Base-by-base conservation (phyloP, 257 asterid genomes). In the Solanum chilense region DNA sequence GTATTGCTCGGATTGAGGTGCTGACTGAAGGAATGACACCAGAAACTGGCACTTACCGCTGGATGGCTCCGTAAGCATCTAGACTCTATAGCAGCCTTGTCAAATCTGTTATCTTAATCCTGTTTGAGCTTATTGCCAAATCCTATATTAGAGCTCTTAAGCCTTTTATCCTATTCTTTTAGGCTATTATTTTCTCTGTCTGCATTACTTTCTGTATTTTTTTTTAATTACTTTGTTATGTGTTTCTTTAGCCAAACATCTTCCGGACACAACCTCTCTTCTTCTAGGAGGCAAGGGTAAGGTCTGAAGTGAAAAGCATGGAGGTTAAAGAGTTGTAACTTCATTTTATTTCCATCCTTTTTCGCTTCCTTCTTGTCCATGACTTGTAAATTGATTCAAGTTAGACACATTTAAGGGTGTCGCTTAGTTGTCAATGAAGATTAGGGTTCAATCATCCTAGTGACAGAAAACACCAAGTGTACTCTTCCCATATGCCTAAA, bases 11-110 rank as follows among this genome's bases (percentile, higher is more conserved):
- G 27, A 97, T 97, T 80, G 99, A 97, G 89, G 98, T 95, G 83
- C 95, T 94, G 93, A 94, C 98, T 21, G 98, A 97, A 91, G 99
- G 98, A 84, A 97, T 97, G 99, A 97, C 99, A n/a, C 99, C 99
- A 31, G 98, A 97, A 89, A 97, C 99, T 9, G 99, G 99, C 85
- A 97, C 99, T 18, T 97, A 97, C 90, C 97, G 98, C 71, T 97
- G 99, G 99, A 97, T 97, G 99, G 99, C 99, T 68, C 99, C 99
- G 99, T 97, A 93, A 97, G 98, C 91, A 49, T 85, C 86, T 83
- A 47, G 15, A n/a, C 60, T 76, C 49, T 58, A 7, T 89, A 82
- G 27, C 16, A 13, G 83, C 60, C 37, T 76, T 33, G 35, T 33
- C 35, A 33, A 33, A 33, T 33, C 35, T 13, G 60, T 42, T 42